Evolutionary conservation across 2,329 filamentous ascomycete genomes (phyloP).

Genomic region (Oidium heveae): DNA sequence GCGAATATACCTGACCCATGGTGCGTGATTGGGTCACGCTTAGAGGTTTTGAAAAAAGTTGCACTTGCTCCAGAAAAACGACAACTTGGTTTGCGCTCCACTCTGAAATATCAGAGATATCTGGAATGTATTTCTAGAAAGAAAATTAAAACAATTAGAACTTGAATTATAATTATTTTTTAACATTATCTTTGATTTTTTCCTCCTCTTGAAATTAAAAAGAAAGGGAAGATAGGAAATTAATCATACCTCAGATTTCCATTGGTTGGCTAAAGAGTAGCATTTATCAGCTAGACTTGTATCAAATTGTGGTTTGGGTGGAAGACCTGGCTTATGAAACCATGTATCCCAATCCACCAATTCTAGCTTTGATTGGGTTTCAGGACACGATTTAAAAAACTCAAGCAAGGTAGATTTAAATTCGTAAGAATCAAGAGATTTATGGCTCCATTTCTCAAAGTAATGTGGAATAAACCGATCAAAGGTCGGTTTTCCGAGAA

Average conservation of each 20-base stretch:
- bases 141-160: too few species aligned
- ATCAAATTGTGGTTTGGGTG: conserved; percentile 77
- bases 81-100: conserved; percentile 76
- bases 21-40: conserved; percentile 37
- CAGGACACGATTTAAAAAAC: conserved; percentile 53
- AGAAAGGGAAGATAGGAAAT: not conserved
- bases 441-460: conserved; percentile 61
- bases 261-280: conserved; percentile 59
- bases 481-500: too few species aligned
- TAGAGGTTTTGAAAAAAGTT: conserved; percentile 39
- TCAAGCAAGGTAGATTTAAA: conserved; percentile 73
- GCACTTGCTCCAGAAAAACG: conserved; percentile 65
- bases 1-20: conserved; percentile 52
- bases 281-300: conserved; percentile 67
- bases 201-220: not conserved
- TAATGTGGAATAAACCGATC: conserved; percentile 93
- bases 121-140: too few species aligned
- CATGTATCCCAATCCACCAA: conserved; percentile 71
- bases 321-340: conserved; percentile 73
- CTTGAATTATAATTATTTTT: too few species aligned
- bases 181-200: conserved; percentile 32
- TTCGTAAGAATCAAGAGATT: conserved; percentile 78
- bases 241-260: conserved; percentile 33
- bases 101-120: too few species aligned
- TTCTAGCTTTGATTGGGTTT: conserved; percentile 34